Base-by-base conservation (phyloP, 1,139 yeast species). In the Scheffersomyces segobiensis region DNA sequence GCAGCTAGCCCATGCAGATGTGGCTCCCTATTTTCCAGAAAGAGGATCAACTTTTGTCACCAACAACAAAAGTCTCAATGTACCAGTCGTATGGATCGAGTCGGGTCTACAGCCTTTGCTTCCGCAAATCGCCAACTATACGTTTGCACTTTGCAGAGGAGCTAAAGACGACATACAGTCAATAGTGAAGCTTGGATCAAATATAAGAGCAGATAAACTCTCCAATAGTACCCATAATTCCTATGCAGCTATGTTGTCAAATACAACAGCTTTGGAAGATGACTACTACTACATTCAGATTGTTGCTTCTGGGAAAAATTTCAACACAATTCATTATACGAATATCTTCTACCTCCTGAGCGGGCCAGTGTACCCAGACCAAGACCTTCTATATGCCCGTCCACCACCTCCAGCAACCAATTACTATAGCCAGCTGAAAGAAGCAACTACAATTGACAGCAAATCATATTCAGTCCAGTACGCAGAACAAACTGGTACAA, bases 111-210 rank as follows among this genome's bases (percentile, higher is more conserved):
- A 48, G 10, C 50, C 50, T 6, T n/a, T 48, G 18, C 50, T 48
- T n/a, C 24, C 50, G n/a, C 26, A 48, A 24, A 20, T 58, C 3
- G n/a, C 20, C n/a, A 58, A 56, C 51, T 58, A 54, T 42, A 54
- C 60, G 1, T 50, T 58, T 20, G 54, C 53, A 5, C 56, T 58
- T 8, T 58, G 60, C 39, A 56, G 48, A 20, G 60, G 60, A 7
- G 46, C 55, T 14, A 54, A 49, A 7, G 50, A 52, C 8, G 52
- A 56, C 10, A 58, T 58, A 18, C 47, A 26, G 10, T 52, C 55
- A 12, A 53, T 58, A 21, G n/a, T 20, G 24, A 8, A 20, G 24
- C 24, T 48, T 12, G 50, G 50, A 20, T 8, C 21, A 24, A 24
- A 24, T 3, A 48, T 39, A 14, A 53, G 17, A 50, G 52, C n/a